A percentile compares a stretch with the other conserved stretches of the same genome.
Evolutionary conservation across 2,329 filamentous ascomycete species (phyloP).

Genomic region (Neospermospora avenae): DNA sequence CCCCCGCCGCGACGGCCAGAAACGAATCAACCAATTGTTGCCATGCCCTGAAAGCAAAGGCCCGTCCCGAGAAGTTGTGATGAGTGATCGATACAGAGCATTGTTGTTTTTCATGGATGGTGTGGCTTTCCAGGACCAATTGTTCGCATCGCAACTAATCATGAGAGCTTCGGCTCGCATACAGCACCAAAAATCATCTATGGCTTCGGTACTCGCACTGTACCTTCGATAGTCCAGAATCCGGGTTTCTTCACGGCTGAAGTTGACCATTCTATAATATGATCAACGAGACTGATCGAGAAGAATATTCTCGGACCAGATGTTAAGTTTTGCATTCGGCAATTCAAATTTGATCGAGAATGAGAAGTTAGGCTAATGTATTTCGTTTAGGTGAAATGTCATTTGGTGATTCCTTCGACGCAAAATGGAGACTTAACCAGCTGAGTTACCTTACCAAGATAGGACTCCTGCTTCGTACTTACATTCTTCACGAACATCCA

Average conservation of each 20-base stretch:
- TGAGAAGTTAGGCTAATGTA: not conserved
- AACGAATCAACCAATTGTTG: no score
- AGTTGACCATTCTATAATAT: constrained; percentile 26
- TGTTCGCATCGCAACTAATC: constrained; percentile 31
- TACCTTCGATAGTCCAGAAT: constrained; percentile 21
- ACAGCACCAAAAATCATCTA: constrained; percentile 59
- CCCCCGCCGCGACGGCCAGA: no score
- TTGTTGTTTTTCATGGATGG: not conserved
- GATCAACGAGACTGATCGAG: constrained; percentile 23
- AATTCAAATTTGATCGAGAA: constrained; percentile 24
- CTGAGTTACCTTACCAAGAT: not conserved
- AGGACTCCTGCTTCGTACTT: not conserved
- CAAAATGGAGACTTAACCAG: constrained; percentile 17
- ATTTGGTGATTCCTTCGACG: constrained; percentile 21
- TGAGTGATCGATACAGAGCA: no score
- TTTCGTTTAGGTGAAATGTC: constrained; percentile 19
- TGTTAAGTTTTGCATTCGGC: constrained; percentile 25
- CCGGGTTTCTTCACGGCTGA: constrained; percentile 24
- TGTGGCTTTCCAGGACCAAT: constrained; percentile 22
- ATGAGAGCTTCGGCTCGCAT: constrained; percentile 39
- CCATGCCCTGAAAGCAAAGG: constrained; percentile 1
- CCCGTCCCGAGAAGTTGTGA: not conserved
- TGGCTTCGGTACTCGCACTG: constrained; percentile 48
- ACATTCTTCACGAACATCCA: constrained; percentile 19
- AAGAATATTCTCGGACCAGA: constrained; percentile 25